These are phyloP conservation scores for Pterocarpus macrocarpus DNA, from an alignment of 306 rosid species.

Conservation along the genomic window DNA sequence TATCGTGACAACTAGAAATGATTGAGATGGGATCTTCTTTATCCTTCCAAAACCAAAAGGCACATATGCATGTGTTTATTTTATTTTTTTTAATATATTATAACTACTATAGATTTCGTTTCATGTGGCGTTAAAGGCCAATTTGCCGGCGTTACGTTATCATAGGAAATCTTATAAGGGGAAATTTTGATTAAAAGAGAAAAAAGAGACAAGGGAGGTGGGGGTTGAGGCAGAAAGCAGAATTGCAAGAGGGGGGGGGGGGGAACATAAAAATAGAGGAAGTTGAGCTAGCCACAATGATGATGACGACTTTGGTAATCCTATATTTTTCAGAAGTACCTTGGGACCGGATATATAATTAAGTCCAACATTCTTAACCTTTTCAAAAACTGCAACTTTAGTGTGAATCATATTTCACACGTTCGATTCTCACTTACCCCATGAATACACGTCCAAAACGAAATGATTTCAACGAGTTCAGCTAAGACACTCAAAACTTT, in stretches of 20 bases:
- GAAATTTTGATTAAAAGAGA: background rate
- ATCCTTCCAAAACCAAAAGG: too few relatives aligned
- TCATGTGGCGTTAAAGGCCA: background rate
- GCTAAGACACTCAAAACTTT: too few relatives aligned
- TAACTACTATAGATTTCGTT: background rate
- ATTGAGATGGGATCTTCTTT: too few relatives aligned
- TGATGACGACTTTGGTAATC: background rate
- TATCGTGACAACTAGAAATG: slow-evolving; percentile 25
- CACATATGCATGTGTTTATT: background rate
- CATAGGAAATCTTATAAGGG: background rate
- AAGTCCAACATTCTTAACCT: slow-evolving; percentile 1
- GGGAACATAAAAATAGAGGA: background rate
- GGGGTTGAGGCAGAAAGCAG: background rate
- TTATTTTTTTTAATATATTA: background rate
- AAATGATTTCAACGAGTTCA: background rate
- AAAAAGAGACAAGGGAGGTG: background rate
- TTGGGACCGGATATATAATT: background rate
- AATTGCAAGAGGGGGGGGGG: background rate
- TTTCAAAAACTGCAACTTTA: background rate
- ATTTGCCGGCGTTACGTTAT: background rate
- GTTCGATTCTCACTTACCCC: slow-evolving; percentile 12
- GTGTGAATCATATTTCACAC: slow-evolving; percentile 35
- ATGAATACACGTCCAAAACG: slow-evolving; percentile 2
- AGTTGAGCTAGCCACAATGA: background rate
- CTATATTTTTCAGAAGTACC: background rate